A percentile compares a stretch with the other conserved stretches of the same genome.
Conservation (phyloP, 345 rosid species). For the Melaleuca alternifolia region DNA sequence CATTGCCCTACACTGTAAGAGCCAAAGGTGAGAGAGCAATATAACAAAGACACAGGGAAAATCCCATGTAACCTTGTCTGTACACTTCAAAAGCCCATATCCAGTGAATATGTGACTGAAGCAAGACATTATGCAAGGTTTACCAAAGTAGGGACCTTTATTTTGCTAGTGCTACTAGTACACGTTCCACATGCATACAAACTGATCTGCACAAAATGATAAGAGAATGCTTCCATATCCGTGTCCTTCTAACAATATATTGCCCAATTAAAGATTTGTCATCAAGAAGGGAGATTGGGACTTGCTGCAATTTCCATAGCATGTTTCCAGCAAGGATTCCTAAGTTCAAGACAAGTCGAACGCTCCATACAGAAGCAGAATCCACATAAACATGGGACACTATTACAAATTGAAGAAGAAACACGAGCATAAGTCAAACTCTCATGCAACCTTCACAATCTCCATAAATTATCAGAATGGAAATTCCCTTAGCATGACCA, state of each 20-base stretch:
- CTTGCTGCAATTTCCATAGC: background rate
- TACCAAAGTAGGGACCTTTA: background rate
- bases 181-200: background rate
- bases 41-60: background rate
- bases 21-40: background rate
- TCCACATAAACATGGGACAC: background rate
- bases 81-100: background rate
- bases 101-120: background rate
- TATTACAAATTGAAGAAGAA: background rate
- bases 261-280: background rate
- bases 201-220: background rate
- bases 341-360: background rate
- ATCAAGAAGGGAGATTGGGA: background rate
- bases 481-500: background rate
- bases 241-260: background rate
- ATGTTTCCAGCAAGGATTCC: background rate
- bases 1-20: constrained; percentile 54
- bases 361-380: background rate
- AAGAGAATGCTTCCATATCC: background rate
- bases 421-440: background rate
- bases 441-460: background rate
- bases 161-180: background rate
- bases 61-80: background rate
- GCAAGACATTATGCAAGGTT: background rate
- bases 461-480: background rate